Base-by-base conservation (phyloP, 176 grass and related monocot species). In the Avena sativa region DNA sequence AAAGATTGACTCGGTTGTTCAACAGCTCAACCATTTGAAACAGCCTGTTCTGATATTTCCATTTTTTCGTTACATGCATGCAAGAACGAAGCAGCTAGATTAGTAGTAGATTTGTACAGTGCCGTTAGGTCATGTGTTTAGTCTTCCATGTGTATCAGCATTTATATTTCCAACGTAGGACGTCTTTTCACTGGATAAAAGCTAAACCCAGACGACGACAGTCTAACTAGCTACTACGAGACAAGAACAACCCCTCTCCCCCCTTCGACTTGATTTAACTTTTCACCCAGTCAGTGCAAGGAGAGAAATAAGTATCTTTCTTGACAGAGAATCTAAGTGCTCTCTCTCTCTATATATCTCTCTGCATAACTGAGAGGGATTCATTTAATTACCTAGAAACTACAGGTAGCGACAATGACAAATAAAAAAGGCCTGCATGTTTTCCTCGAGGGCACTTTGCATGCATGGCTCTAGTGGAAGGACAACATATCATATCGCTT, bases 391-490 rank as follows among this genome's bases (percentile, higher is more conserved):
- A 28, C 23, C 32, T 34, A 34, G 32, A 28, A 53, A 17, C 8
- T 75, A 13, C 7, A 46, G 11, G 9, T 43, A 72, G 69, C 38
- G 69, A n/a, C 17, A 14, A 79, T 84, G 46, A 21, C 1, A 44
- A 38, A 71, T 21, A 59, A 26, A 64, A 83, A 64, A 14, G 11
- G 0, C 40, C 3, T 2, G 1, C 73, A 83, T 79, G 84, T 83
- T 86, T 87, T 90, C 73, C 84, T 65, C 79, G 84, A 74, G 84
- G 73, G 73, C 53, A 79, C 73, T 83, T 56, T 34, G 55, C 72
- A 32, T 53, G 79, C 81, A 72, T 88, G 79, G 21, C 10, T 89
- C 79, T 8, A n/a, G 25, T 30, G 26, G 84, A 79, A 84, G 71
- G 81, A 43, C 71, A 44, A 53, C 62, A 46, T 46, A 12, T 57